Evolutionary conservation across 331 rosid genomes (phyloP).

Genomic region (Malus hybrid): DNA sequence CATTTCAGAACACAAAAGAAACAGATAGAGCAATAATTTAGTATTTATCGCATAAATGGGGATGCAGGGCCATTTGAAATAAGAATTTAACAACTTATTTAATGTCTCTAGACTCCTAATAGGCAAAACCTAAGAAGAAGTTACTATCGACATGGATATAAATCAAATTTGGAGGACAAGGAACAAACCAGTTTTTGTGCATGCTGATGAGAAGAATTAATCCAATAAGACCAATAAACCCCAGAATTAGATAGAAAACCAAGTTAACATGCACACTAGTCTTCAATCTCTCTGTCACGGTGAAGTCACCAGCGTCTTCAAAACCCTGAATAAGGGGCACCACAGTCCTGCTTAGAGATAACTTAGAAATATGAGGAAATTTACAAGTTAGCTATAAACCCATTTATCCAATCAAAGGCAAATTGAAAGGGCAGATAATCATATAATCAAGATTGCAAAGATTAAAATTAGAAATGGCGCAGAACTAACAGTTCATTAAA

Average conservation of each 20-base stretch:
- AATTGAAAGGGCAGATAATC: neutral
- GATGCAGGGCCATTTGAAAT: neutral
- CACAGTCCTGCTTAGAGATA: constrained; percentile 77
- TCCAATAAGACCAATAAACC: constrained; percentile 69
- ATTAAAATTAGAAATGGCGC: neutral
- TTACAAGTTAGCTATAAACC: constrained; percentile 7
- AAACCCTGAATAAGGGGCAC: constrained; percentile 99
- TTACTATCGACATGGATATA: constrained; percentile 10
- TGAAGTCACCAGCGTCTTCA: constrained; percentile 98
- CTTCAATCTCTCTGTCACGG: constrained; percentile 82
- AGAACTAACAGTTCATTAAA: neutral
- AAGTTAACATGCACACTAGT: constrained; percentile 84
- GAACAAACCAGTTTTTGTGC: constrained; percentile 58
- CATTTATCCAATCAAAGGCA: neutral
- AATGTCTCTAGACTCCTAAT: neutral
- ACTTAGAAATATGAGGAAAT: constrained; percentile 37
- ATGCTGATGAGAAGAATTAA: constrained; percentile 59
- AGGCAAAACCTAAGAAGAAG: constrained; percentile 3
- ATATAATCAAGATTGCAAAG: neutral
- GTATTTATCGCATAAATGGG: neutral
- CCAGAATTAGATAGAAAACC: constrained; percentile 70
- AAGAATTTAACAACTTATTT: neutral
- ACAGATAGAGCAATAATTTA: neutral
- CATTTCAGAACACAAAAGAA: neutral
- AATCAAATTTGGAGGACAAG: constrained; percentile 16